Conservation (phyloP, 192 early-diverging fungal genomes). For the Coemansia sp. region DNA sequence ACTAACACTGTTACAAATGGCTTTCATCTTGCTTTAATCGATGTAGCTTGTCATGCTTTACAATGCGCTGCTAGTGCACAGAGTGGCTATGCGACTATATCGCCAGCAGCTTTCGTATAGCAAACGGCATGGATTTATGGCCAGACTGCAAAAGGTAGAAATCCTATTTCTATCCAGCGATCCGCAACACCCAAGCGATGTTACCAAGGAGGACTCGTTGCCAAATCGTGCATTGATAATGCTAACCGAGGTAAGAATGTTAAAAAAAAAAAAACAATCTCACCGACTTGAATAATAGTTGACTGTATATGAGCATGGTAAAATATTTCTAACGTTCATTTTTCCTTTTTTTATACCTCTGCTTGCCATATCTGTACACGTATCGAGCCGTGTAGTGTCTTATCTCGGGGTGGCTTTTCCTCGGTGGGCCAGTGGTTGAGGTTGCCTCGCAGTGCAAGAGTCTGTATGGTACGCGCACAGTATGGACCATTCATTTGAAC, state of each 20-base stretch:
- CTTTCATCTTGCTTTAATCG: neutral
- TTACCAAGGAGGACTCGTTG: conserved; percentile 19
- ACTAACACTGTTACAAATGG: neutral
- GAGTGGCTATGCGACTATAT: conserved; percentile 27
- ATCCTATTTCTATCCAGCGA: conserved; percentile 23
- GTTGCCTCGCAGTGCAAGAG: conserved; percentile 15
- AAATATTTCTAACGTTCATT: neutral
- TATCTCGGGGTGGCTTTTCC: conserved; percentile 29
- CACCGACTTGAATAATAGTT: neutral
- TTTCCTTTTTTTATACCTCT: neutral
- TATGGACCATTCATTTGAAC: conserved; percentile 41
- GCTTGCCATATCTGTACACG: neutral
- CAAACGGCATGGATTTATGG: conserved; percentile 18
- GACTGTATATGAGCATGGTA: neutral
- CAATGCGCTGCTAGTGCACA: conserved; percentile 41
- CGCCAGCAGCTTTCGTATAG: conserved; percentile 15
- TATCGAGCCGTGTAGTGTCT: conserved; percentile 25
- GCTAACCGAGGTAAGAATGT: conserved; percentile 31
- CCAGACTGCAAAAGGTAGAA: conserved; percentile 19
- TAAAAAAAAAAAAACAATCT: neutral
- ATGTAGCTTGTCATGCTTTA: conserved; percentile 40
- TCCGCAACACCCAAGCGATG: conserved; percentile 12
- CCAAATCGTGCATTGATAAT: conserved; percentile 41
- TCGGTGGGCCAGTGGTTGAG: conserved; percentile 8
- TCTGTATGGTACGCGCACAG: conserved; percentile 23